Evolutionary conservation across 2,329 filamentous ascomycete species (phyloP).

Genomic region (Phaeosphaeriaceae sp.): DNA sequence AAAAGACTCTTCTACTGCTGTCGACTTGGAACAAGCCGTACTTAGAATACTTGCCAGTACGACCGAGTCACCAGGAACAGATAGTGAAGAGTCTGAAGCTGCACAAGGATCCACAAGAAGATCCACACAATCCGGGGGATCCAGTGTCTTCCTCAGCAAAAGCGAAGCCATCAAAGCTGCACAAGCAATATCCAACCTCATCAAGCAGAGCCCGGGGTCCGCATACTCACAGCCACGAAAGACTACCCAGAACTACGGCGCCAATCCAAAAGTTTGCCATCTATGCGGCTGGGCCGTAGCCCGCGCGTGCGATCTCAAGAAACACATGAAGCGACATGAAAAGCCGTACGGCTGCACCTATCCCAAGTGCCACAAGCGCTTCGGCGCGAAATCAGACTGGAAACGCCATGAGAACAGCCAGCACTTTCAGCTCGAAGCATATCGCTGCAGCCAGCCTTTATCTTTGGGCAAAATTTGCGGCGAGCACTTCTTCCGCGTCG

Average conservation of each 20-base stretch:
- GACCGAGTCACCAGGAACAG: neutral
- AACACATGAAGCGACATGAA: constrained; percentile 83
- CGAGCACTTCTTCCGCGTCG: constrained; percentile 65
- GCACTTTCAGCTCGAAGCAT: constrained; percentile 75
- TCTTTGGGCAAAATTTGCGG: constrained; percentile 55
- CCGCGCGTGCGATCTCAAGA: constrained; percentile 59
- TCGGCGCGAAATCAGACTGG: constrained; percentile 96
- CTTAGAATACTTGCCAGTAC: constrained; percentile 21
- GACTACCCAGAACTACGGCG: constrained; percentile 15
- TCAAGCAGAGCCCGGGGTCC: constrained; percentile 27
- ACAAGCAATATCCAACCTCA: constrained; percentile 33
- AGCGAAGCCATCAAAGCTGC: constrained; percentile 30
- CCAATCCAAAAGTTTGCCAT: constrained; percentile 24
- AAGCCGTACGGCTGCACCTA: constrained; percentile 86
- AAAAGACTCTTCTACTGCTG: constrained; percentile 19
- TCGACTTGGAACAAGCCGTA: constrained; percentile 34
- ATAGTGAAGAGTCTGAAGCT: neutral
- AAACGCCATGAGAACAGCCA: constrained; percentile 87
- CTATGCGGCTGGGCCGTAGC: constrained; percentile 29
- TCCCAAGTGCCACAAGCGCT: constrained; percentile 71
- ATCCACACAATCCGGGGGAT: neutral
- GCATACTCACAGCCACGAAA: constrained; percentile 17
- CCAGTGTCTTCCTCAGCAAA: constrained; percentile 24
- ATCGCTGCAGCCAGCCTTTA: constrained; percentile 66
- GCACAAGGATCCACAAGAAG: constrained; percentile 1